Percentiles rank a stretch among this genome's conserved stretches.
These are phyloP conservation scores for Tolypocladium amazonense DNA, from an alignment of 2,329 filamentous ascomycete species.

Conservation along the genomic window DNA sequence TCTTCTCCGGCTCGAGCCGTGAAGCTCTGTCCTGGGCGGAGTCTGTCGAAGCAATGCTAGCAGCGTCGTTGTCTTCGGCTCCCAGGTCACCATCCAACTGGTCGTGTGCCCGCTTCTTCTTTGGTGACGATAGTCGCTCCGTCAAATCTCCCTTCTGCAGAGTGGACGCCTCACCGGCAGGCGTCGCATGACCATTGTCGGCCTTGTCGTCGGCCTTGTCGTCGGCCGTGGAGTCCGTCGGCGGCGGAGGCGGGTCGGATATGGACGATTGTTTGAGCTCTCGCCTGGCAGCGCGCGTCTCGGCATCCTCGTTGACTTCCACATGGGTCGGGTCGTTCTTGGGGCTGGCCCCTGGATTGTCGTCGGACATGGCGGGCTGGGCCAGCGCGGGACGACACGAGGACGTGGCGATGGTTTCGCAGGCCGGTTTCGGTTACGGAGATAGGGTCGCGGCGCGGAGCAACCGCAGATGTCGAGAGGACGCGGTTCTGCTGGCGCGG, in stretches of 20 bases:
- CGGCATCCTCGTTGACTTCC: slow-evolving; percentile 45
- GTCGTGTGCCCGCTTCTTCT: slow-evolving; percentile 55
- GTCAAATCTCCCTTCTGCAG: slow-evolving; percentile 26
- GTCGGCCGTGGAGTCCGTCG: slow-evolving; percentile 3
- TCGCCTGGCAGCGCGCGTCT: slow-evolving; percentile 51
- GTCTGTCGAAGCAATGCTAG: slow-evolving; percentile 29
- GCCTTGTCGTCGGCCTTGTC: slow-evolving; percentile 11
- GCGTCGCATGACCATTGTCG: slow-evolving; percentile 16
- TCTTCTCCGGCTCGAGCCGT: slow-evolving; percentile 50
- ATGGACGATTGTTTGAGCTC: slow-evolving; percentile 56
- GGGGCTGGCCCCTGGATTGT: slow-evolving; percentile 29
- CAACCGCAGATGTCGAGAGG: neutral
- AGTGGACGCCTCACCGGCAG: slow-evolving; percentile 22
- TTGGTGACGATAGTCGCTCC: slow-evolving; percentile 47
- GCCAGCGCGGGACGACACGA: neutral
- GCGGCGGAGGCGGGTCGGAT: slow-evolving; percentile 32
- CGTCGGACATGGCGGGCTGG: slow-evolving; percentile 30
- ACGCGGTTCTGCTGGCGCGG: neutral
- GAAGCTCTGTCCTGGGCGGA: slow-evolving; percentile 37
- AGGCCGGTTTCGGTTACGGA: neutral
- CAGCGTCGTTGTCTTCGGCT: slow-evolving; percentile 29
- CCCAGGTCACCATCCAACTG: slow-evolving; percentile 42
- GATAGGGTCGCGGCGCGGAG: neutral
- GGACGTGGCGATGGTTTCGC: neutral
- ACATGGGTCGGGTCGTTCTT: slow-evolving; percentile 20